Percentiles rank a stretch among this genome's conserved stretches.
Conservation (phyloP, 192 early-diverging fungal genomes). For the Blastocladiella britannica region DNA sequence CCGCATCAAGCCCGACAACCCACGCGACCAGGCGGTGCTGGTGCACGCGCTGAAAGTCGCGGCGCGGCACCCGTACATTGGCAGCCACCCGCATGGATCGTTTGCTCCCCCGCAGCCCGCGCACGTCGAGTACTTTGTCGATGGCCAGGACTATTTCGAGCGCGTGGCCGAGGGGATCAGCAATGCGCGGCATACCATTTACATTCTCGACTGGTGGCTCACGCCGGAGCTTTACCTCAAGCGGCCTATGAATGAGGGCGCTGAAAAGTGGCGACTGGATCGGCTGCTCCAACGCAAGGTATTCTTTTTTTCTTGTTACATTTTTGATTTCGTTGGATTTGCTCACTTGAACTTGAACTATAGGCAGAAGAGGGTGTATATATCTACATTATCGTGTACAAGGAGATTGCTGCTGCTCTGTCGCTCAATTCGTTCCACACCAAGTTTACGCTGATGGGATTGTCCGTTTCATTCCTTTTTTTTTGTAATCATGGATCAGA, state of each 20-base stretch:
- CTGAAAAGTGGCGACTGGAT: conserved; percentile 60
- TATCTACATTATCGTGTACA: conserved; percentile 68
- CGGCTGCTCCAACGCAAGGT: conserved; percentile 51
- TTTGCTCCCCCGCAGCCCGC: neutral
- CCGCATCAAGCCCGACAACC: neutral
- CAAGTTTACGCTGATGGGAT: conserved; percentile 34
- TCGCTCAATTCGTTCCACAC: conserved; percentile 51
- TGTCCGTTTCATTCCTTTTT: neutral
- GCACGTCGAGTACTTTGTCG: neutral
- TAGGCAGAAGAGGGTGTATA: conserved; percentile 61
- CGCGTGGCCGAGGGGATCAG: neutral
- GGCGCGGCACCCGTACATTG: neutral
- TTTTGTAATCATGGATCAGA: too few relatives aligned
- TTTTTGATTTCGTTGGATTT: too few relatives aligned
- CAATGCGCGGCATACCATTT: neutral
- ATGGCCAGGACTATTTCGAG: neutral
- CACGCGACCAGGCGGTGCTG: neutral
- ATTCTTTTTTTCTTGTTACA: too few relatives aligned
- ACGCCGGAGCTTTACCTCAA: neutral
- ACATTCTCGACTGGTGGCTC: neutral
- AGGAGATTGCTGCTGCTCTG: conserved; percentile 54
- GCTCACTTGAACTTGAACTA: too few relatives aligned
- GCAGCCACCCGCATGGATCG: neutral
- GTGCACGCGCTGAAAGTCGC: neutral
- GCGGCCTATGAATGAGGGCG: conserved; percentile 28